phyloP scores from a whole-genome alignment of 1,139 yeast genomes.

The Saccharomyces hybrid region DNA sequence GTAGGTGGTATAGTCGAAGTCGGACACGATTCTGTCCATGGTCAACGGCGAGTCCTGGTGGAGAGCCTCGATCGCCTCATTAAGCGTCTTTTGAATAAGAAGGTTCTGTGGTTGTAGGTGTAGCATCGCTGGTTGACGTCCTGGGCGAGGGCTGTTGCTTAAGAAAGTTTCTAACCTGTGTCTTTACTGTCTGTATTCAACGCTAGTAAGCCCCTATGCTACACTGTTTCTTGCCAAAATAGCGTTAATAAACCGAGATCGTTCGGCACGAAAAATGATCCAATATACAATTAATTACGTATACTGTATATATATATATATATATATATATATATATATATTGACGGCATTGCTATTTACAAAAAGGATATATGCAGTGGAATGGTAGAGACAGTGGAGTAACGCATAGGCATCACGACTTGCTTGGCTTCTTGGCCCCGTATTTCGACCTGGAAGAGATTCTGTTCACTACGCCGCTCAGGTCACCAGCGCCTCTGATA shows the following conservation, averaged over 20 bases:
- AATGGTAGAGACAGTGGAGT: background rate
- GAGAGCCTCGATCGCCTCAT: conserved; percentile 34
- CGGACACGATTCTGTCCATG: conserved; percentile 86
- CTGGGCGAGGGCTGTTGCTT: background rate
- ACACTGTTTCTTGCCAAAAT: background rate
- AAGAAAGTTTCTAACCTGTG: background rate
- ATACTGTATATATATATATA: background rate
- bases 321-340: too few relatives aligned
- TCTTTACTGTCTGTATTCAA: background rate
- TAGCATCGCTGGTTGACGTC: conserved; percentile 30
- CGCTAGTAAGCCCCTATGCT: background rate
- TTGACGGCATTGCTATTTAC: background rate
- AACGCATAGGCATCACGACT: conserved; percentile 26
- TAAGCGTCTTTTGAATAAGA: conserved; percentile 39
- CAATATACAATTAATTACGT: background rate
- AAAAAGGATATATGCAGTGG: background rate
- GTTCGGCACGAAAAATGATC: background rate
- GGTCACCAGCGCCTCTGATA: conserved; percentile 88
- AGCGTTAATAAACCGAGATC: background rate
- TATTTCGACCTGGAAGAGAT: conserved; percentile 84
- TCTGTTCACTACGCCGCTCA: conserved; percentile 92
- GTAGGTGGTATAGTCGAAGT: conserved; percentile 91
- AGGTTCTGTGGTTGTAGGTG: conserved; percentile 42
- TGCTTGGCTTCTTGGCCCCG: conserved; percentile 82
- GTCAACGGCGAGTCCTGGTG: conserved; percentile 40